A percentile compares a stretch with the other conserved stretches of the same genome.
Evolutionary conservation across 73 alveolate genomes (phyloP).

Genomic region (Tetrahymena elliotti): DNA sequence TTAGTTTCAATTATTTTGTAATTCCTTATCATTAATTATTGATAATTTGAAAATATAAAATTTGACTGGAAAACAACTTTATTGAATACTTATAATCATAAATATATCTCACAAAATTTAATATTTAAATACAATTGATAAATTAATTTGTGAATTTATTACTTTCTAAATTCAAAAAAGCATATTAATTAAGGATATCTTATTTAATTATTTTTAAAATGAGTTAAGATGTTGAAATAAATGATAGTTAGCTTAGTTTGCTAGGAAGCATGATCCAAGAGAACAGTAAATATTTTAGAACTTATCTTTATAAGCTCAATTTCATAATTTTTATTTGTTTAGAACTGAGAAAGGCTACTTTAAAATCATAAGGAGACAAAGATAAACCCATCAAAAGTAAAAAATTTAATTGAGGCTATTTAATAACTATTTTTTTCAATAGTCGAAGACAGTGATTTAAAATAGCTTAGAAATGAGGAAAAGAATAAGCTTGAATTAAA

Average conservation of each 20-base stretch:
- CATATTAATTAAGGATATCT: not conserved
- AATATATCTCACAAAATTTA: not conserved
- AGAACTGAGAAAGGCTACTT: not conserved
- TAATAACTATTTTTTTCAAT: too few relatives aligned
- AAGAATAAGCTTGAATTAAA: not conserved
- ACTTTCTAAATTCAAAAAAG: not conserved
- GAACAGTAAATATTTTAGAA: not conserved
- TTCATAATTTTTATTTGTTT: too few relatives aligned
- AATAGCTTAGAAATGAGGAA: not conserved
- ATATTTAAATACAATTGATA: not conserved
- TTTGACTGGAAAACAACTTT: not conserved
- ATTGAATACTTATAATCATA: not conserved
- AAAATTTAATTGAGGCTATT: too few relatives aligned
- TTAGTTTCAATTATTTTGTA: not conserved
- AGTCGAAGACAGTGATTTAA: not conserved
- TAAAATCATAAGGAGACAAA: not conserved
- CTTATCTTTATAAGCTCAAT: too few relatives aligned
- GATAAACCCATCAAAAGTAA: not conserved
- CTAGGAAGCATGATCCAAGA: not conserved
- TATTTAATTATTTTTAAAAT: too few relatives aligned
- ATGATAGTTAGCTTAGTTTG: not conserved
- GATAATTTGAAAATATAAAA: too few relatives aligned
- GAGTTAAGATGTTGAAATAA: not conserved
- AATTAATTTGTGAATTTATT: not conserved
- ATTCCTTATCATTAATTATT: not conserved